A percentile compares a stretch with the other conserved stretches of the same genome.
Evolutionary conservation across 139 green algal species (phyloP).

Genomic region (Choricystis sp.): DNA sequence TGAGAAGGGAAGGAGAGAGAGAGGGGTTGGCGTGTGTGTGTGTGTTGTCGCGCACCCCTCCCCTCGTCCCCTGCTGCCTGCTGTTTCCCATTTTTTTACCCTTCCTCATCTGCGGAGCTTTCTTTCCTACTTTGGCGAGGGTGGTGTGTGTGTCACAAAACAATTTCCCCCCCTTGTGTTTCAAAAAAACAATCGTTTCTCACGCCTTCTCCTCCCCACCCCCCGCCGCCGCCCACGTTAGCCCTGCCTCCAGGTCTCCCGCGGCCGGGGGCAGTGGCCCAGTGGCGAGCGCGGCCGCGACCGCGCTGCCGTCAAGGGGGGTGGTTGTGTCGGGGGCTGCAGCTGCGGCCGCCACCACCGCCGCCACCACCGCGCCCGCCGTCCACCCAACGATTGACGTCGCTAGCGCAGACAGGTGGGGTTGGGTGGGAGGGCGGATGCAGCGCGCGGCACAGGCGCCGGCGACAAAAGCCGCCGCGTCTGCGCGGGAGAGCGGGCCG

Average conservation of each 20-base stretch:
- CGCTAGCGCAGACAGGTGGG: not conserved
- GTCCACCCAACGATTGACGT: not conserved
- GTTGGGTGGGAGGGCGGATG: too few species aligned
- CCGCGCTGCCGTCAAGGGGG: not conserved
- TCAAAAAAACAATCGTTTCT: not conserved
- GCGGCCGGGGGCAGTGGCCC: too few species aligned
- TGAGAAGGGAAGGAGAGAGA: conserved; percentile 4
- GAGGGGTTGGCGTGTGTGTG: not conserved
- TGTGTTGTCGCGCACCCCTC: not conserved
- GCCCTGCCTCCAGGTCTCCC: not conserved
- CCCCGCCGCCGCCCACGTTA: not conserved
- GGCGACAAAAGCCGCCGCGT: not conserved
- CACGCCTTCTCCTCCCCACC: not conserved
- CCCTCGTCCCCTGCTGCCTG: too few species aligned
- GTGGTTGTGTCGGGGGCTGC: too few species aligned
- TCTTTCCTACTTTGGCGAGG: not conserved
- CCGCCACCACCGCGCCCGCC: not conserved
- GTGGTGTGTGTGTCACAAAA: too few species aligned
- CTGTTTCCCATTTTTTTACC: not conserved
- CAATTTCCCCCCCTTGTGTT: not conserved
- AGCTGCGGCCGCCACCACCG: not conserved
- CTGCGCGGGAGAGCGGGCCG: too few species aligned
- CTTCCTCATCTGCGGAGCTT: not conserved
- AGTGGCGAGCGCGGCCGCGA: not conserved
- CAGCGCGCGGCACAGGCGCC: too few species aligned